Evolutionary conservation across 192 early-diverging fungal species (phyloP).

Genomic region (Coemansia sp.): DNA sequence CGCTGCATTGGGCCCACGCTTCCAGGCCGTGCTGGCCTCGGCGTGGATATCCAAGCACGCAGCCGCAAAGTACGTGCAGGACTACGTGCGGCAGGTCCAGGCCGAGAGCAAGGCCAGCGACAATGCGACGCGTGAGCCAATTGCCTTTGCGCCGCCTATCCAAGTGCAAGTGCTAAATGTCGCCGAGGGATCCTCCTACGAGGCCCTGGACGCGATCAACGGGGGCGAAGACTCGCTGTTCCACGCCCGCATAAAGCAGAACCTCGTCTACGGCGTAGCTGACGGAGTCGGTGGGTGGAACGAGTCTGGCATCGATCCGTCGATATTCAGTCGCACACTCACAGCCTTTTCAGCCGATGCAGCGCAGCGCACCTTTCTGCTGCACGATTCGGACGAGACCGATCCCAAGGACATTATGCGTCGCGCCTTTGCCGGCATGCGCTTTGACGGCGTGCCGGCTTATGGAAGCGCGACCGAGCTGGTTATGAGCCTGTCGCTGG

Average conservation of each 20-base stretch:
- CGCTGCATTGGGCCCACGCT: slow-evolving; percentile 33
- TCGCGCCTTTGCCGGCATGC: slow-evolving; percentile 45
- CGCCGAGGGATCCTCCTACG: slow-evolving; percentile 17
- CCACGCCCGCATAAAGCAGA: slow-evolving; percentile 42
- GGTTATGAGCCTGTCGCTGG: slow-evolving; percentile 34
- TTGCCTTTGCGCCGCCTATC: slow-evolving; percentile 43
- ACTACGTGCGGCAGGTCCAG: slow-evolving; percentile 31
- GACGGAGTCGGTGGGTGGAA: slow-evolving; percentile 56
- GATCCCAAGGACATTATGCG: slow-evolving; percentile 49
- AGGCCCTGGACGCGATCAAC: slow-evolving; percentile 42
- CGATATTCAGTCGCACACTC: slow-evolving; percentile 46
- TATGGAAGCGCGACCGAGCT: slow-evolving; percentile 47
- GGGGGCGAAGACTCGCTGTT: slow-evolving; percentile 53
- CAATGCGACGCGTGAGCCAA: slow-evolving; percentile 7
- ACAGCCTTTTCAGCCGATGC: slow-evolving; percentile 38
- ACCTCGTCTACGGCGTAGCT: slow-evolving; percentile 44
- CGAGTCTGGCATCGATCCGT: slow-evolving; percentile 50
- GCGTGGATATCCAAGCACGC: slow-evolving; percentile 54
- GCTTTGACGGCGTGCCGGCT: slow-evolving; percentile 30
- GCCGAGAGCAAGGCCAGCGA: slow-evolving; percentile 1
- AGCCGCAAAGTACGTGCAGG: slow-evolving; percentile 45
- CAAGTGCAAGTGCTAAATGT: slow-evolving; percentile 46
- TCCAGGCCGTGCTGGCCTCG: slow-evolving; percentile 45
- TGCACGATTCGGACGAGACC: slow-evolving; percentile 49
- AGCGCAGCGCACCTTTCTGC: slow-evolving; percentile 24